Percentiles rank a stretch among this genome's conserved stretches.
phyloP scores from a whole-genome alignment of 2,329 filamentous ascomycete genomes.

The Tolypocladium ophioglossoides region DNA sequence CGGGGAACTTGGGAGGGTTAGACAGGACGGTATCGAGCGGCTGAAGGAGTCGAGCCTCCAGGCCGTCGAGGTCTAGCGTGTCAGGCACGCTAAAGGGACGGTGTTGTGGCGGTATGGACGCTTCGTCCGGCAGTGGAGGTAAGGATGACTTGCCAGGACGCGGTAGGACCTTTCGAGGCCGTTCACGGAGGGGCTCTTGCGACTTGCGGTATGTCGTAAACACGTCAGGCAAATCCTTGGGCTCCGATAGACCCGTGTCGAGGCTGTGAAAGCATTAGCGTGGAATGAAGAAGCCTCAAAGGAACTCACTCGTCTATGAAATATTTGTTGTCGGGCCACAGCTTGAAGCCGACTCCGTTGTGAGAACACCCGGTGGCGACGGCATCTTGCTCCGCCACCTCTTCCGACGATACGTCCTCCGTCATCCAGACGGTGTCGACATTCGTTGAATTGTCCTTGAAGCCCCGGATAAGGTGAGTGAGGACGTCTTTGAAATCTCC shows the following conservation, averaged over 20 bases:
- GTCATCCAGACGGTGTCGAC: slow-evolving; percentile 66
- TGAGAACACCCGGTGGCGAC: slow-evolving; percentile 42
- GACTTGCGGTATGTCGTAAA: slow-evolving; percentile 67
- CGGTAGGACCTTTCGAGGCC: slow-evolving; percentile 47
- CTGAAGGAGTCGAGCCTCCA: slow-evolving; percentile 43
- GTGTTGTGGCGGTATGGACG: slow-evolving; percentile 44
- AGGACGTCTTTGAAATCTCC: slow-evolving; percentile 52
- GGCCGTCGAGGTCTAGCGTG: slow-evolving; percentile 35
- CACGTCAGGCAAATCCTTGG: slow-evolving; percentile 57
- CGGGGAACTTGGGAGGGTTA: slow-evolving; percentile 41
- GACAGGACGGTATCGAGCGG: slow-evolving; percentile 45
- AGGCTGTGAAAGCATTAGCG: slow-evolving; percentile 33
- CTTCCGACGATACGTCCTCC: slow-evolving; percentile 57
- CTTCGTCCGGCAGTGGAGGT: slow-evolving; percentile 41
- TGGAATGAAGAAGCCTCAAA: background rate
- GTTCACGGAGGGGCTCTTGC: slow-evolving; percentile 58
- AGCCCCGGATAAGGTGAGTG: slow-evolving; percentile 40
- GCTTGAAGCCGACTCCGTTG: slow-evolving; percentile 46
- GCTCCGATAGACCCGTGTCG: slow-evolving; percentile 48
- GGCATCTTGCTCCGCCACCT: slow-evolving; percentile 50
- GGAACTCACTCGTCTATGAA: slow-evolving; percentile 63
- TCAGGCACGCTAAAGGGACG: slow-evolving; percentile 54
- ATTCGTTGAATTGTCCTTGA: slow-evolving; percentile 28
- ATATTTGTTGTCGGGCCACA: slow-evolving; percentile 69
- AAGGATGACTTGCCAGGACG: slow-evolving; percentile 39